These are phyloP conservation scores for Microbotryum violaceum DNA, from an alignment of 1,284 basidiomycete genomes.

Conservation along the genomic window DNA sequence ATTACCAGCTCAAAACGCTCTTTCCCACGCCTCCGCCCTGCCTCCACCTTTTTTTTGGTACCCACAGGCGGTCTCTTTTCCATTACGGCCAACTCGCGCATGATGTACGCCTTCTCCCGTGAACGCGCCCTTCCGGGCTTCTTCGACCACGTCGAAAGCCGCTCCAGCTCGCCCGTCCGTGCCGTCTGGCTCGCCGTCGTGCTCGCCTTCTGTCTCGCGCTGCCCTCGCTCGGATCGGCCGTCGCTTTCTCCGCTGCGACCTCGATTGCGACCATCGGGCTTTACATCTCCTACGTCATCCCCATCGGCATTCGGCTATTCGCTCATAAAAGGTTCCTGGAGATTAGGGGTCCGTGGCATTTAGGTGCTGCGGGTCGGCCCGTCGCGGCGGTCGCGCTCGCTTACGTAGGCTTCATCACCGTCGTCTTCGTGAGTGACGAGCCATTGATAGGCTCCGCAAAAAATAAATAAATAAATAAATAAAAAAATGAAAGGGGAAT, in stretches of 20 bases:
- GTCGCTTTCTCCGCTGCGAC: slow-evolving; percentile 69
- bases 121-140: slow-evolving; percentile 52
- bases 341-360: slow-evolving; percentile 57
- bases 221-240: slow-evolving; percentile 60
- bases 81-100: slow-evolving; percentile 64
- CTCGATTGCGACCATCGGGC: slow-evolving; percentile 61
- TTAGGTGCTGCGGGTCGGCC: slow-evolving; percentile 44
- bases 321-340: slow-evolving; percentile 53
- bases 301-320: slow-evolving; percentile 60
- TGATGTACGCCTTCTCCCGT: slow-evolving; percentile 68
- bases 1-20: slow-evolving; percentile 30
- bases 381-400: slow-evolving; percentile 19
- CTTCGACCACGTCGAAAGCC: slow-evolving; percentile 56
- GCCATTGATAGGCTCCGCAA: too few relatives aligned
- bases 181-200: slow-evolving; percentile 70
- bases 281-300: slow-evolving; percentile 48
- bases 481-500: too few relatives aligned
- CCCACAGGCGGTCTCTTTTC: slow-evolving; percentile 48
- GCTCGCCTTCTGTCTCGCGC: slow-evolving; percentile 62
- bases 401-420: slow-evolving; percentile 34
- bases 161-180: slow-evolving; percentile 56
- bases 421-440: slow-evolving; percentile 15
- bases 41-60: not conserved
- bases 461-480: too few relatives aligned
- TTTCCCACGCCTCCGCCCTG: not conserved